Conservation (phyloP, 306 rosid species). For the Vigna angularis region DNA sequence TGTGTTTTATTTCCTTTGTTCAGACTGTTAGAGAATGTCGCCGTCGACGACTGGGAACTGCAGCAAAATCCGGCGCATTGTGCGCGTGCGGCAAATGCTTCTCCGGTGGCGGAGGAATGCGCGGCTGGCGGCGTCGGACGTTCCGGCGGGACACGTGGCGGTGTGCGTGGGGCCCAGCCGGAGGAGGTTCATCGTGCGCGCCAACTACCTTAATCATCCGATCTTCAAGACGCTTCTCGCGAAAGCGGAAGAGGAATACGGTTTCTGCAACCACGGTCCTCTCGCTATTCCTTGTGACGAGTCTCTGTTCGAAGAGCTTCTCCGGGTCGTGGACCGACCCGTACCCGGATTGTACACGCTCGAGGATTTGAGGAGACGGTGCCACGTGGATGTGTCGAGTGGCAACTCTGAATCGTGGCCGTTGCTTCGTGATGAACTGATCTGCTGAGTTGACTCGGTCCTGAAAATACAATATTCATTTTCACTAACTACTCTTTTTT, state of each 20-base stretch:
- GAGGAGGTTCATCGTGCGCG: constrained; percentile 75
- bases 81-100: constrained; percentile 84
- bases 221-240: constrained; percentile 77
- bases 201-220: constrained; percentile 85
- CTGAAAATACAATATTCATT: background rate
- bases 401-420: constrained; percentile 67
- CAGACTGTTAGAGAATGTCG: constrained; percentile 43
- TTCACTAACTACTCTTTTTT: constrained; percentile 19
- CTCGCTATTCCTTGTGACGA: constrained; percentile 87
- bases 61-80: constrained; percentile 85
- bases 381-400: constrained; percentile 57
- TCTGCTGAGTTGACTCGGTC: constrained; percentile 46
- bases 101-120: constrained; percentile 82
- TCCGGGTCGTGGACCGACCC: constrained; percentile 60
- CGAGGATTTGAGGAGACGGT: constrained; percentile 58
- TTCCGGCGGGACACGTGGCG: constrained; percentile 87
- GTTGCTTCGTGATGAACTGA: constrained; percentile 63
- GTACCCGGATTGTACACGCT: constrained; percentile 32
- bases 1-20: no score
- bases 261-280: constrained; percentile 82
- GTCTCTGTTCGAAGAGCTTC: constrained; percentile 68
- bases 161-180: constrained; percentile 75
- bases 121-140: constrained; percentile 57
- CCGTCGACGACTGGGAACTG: constrained; percentile 50
- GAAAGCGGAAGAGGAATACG: constrained; percentile 93